Evolutionary conservation across 1,284 basidiomycete genomes (phyloP), one percentile per base, ranked within the genome.

Genomic region (Cryptococcus floricola): DNA sequence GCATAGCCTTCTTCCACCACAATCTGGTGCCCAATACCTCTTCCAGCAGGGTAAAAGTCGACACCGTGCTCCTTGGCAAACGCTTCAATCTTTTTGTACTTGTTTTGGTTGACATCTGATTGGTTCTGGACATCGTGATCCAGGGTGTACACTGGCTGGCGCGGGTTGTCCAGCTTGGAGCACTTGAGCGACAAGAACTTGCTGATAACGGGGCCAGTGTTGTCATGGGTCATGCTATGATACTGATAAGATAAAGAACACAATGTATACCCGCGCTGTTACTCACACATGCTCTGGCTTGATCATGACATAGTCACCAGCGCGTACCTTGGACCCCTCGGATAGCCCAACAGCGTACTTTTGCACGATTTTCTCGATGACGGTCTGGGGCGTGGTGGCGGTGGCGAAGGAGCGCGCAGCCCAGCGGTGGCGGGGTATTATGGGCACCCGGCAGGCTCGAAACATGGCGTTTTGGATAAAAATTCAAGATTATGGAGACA

Each of bases 231-330:
- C 91, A 95, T 94, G 60, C 77, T 78, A 47, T 14, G 12, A 55
- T 48, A 43, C 18, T 34, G 28, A 44, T 56, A 48, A 66, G 57
- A 19, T 42, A 38, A 10, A 39, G 38, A 9, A n/a, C 19, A 2
- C 10, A 14, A 39, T 25, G 13, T 39, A 39, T 37, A 39, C 6
- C 18, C 39, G 51, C 16, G 25, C 18, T 10, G 14, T 9, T 2
- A 70, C 78, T 64, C 56, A 79, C 81, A 98, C 93, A 82, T 96
- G 91, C 73, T 96, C 87, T 18, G 96, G 96, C 28, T 85, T 85
- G 77, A 99, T 96, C 89, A 97, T 97, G 50, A 98, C 93, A 85
- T 98, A 98, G 85, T 98, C 96, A 37, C 96, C 96, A 28, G 94
- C 89, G 68, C 85, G 86, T 63, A 98, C 90, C 27, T 82, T 81